Conservation (phyloP, 306 rosid species). For the Begonia fuchsioides region DNA sequence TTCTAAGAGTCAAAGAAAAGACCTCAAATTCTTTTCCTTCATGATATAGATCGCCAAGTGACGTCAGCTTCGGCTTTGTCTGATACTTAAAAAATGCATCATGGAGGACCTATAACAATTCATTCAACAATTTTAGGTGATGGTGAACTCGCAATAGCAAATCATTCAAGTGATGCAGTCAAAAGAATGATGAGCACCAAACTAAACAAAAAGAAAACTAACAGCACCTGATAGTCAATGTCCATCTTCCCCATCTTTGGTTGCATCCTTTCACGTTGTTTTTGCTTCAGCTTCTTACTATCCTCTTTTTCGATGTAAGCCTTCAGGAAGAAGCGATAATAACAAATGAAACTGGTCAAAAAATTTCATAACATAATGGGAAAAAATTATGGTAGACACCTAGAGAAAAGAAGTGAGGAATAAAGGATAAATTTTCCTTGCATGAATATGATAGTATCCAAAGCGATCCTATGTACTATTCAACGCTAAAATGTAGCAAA, state of each 20-base stretch:
- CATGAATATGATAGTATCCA: too few species aligned
- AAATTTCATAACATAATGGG: too few species aligned
- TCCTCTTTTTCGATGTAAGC: slow-evolving; percentile 99
- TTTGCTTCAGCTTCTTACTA: slow-evolving; percentile 92
- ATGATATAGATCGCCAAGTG: slow-evolving; percentile 85
- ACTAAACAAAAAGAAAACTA: neutral
- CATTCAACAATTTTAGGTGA: slow-evolving; percentile 4
- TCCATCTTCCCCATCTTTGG: slow-evolving; percentile 99
- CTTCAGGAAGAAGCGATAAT: slow-evolving; percentile 16
- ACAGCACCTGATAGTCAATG: slow-evolving; percentile 86
- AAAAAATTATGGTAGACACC: too few species aligned
- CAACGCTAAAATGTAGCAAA: too few species aligned
- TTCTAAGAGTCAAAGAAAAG: slow-evolving; percentile 1
- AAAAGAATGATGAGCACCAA: neutral
- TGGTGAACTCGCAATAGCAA: slow-evolving; percentile 1
- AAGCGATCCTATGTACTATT: too few species aligned
- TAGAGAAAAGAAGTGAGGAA: too few species aligned
- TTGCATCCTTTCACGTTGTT: slow-evolving; percentile 97
- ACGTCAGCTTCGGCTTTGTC: slow-evolving; percentile 90
- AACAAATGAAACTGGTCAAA: too few species aligned
- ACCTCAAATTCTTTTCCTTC: slow-evolving; percentile 99
- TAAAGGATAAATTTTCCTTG: too few species aligned
- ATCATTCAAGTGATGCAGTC: slow-evolving; percentile 1
- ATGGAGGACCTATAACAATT: slow-evolving; percentile 76
- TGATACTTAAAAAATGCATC: slow-evolving; percentile 97